These are phyloP conservation scores for Collybia nuda DNA, from an alignment of 768 basidiomycete species.

Conservation along the genomic window DNA sequence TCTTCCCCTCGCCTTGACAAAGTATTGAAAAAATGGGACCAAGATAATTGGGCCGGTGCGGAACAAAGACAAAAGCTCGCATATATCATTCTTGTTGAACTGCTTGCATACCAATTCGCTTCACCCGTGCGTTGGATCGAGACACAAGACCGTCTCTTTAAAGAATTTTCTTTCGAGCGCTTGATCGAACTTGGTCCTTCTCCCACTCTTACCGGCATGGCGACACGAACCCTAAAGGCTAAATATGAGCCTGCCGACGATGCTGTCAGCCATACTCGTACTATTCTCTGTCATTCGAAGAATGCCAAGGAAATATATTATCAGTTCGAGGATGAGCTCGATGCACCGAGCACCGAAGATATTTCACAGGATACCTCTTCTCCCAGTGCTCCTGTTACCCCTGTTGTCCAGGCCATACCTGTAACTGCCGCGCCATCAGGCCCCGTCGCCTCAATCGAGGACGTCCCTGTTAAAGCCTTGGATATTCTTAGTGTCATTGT, in stretches of 20 bases:
- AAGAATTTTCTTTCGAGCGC: constrained; percentile 83
- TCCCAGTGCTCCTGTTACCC: constrained; percentile 28
- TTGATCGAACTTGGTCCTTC: constrained; percentile 96
- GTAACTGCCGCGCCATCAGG: constrained; percentile 51
- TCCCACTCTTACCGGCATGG: constrained; percentile 96
- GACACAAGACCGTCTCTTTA: constrained; percentile 95
- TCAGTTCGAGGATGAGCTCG: constrained; percentile 87
- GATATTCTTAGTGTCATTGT: constrained; percentile 88
- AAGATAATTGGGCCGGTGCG: constrained; percentile 79
- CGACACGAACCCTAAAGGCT: constrained; percentile 82
- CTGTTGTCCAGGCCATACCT: constrained; percentile 39
- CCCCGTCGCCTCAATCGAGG: constrained; percentile 76
- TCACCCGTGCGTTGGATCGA: constrained; percentile 99
- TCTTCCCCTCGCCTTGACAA: constrained; percentile 93
- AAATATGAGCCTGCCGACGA: constrained; percentile 94
- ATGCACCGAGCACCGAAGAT: constrained; percentile 40
- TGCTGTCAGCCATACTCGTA: constrained; percentile 73
- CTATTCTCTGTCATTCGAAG: constrained; percentile 92
- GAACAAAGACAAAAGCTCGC: constrained; percentile 92
- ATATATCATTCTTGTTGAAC: constrained; percentile 94
- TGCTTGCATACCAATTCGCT: constrained; percentile 97
- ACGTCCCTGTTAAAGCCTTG: constrained; percentile 86
- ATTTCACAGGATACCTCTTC: constrained; percentile 29
- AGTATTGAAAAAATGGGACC: constrained; percentile 92
- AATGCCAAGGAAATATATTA: constrained; percentile 97